Evolutionary conservation across 148 eudicot genomes (phyloP).

Genomic region (Rhododendron griersonianum): DNA sequence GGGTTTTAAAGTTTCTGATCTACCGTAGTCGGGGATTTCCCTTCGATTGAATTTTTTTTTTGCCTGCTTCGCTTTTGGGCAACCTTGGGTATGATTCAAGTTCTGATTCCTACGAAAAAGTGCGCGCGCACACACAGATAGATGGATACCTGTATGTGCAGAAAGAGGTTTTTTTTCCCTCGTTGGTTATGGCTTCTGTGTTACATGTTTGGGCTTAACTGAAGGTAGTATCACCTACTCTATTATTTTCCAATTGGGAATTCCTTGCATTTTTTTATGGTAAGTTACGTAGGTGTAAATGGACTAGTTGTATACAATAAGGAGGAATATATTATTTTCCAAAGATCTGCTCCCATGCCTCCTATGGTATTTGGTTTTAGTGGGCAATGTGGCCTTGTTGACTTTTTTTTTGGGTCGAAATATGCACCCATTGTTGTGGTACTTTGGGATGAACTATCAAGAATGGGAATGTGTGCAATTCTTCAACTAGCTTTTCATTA

Average conservation of each 20-base stretch:
- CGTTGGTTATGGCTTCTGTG: too few relatives aligned
- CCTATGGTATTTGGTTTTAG: not conserved
- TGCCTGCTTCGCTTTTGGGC: too few relatives aligned
- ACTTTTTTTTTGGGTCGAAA: too few relatives aligned
- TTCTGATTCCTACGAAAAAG: too few relatives aligned
- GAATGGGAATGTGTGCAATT: not conserved
- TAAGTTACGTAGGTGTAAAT: not conserved
- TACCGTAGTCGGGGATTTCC: too few relatives aligned
- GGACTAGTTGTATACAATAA: not conserved
- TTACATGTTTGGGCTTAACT: too few relatives aligned
- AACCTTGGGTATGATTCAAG: too few relatives aligned
- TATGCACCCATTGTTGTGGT: not conserved
- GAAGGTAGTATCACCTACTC: not conserved
- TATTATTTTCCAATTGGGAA: not conserved
- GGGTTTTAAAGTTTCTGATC: too few relatives aligned
- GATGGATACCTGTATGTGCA: too few relatives aligned
- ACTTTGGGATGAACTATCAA: not conserved
- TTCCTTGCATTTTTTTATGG: not conserved
- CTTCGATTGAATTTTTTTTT: too few relatives aligned
- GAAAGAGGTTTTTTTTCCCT: too few relatives aligned
- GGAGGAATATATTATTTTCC: not conserved
- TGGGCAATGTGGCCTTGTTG: not conserved
- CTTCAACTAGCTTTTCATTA: not conserved
- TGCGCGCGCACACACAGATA: too few relatives aligned
- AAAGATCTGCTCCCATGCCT: not conserved